Percentiles rank a stretch among this genome's conserved stretches.
phyloP scores from a whole-genome alignment of 1,284 basidiomycete genomes.

The Tetrapyrgos nigripes region DNA sequence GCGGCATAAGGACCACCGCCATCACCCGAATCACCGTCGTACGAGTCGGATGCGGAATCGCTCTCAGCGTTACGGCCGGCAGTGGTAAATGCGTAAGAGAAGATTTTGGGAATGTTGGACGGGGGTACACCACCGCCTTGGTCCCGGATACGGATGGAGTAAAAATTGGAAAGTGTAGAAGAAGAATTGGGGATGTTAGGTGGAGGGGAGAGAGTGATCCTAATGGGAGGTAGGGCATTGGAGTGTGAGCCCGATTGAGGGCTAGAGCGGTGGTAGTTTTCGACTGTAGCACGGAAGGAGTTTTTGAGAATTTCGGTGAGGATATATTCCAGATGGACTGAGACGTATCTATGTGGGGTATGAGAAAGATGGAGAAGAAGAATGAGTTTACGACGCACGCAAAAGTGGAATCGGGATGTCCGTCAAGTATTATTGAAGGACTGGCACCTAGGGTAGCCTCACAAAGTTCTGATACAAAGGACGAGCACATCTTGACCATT shows the following conservation, averaged over 20 bases:
- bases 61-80: constrained; percentile 56
- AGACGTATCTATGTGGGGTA: constrained; percentile 77
- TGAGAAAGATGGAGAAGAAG: constrained; percentile 21
- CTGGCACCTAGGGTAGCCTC: constrained; percentile 84
- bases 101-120: constrained; percentile 78
- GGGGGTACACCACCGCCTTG: constrained; percentile 86
- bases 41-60: constrained; percentile 42
- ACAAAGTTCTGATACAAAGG: constrained; percentile 83
- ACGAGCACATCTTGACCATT: constrained; percentile 80
- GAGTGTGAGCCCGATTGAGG: constrained; percentile 34
- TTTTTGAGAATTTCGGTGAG: constrained; percentile 90
- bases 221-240: constrained; percentile 63
- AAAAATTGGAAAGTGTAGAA: constrained; percentile 48
- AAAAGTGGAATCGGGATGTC: constrained; percentile 73
- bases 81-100: constrained; percentile 92
- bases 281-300: constrained; percentile 89
- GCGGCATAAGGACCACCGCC: constrained; percentile 75
- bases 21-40: too few species aligned
- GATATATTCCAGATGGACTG: constrained; percentile 90
- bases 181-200: constrained; percentile 40
- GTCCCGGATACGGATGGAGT: constrained; percentile 84
- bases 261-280: constrained; percentile 59
- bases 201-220: constrained; percentile 75
- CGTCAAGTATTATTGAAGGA: constrained; percentile 74
- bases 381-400: constrained; percentile 57